phyloP scores from a whole-genome alignment of 2,329 filamentous ascomycete genomes.

The Penicillium sp. region DNA sequence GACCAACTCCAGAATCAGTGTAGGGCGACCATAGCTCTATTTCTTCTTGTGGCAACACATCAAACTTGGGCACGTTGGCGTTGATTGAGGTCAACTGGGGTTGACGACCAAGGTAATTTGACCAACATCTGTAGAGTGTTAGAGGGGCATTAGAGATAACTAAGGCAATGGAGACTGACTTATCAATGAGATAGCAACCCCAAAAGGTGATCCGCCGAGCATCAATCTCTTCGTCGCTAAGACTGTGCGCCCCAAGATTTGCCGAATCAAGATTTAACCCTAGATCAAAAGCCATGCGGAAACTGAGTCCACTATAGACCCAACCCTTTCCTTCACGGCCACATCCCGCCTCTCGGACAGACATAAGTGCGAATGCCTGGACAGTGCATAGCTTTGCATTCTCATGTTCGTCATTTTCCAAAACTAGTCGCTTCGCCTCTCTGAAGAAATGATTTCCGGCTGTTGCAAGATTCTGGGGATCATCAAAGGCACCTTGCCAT shows the following conservation, averaged over 20 bases:
- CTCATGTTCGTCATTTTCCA: slow-evolving; percentile 91
- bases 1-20: slow-evolving; percentile 75
- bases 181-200: slow-evolving; percentile 98
- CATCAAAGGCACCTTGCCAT: slow-evolving; percentile 67
- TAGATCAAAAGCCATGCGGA: slow-evolving; percentile 93
- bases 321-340: slow-evolving; percentile 92
- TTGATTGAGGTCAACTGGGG: slow-evolving; percentile 79
- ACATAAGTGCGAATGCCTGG: slow-evolving; percentile 92
- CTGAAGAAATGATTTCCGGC: slow-evolving; percentile 96
- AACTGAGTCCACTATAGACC: slow-evolving; percentile 98
- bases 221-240: slow-evolving; percentile 82
- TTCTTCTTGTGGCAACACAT: slow-evolving; percentile 88
- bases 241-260: slow-evolving; percentile 60
- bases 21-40: slow-evolving; percentile 83
- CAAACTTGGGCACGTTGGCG: slow-evolving; percentile 82
- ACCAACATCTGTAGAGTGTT: slow-evolving; percentile 68
- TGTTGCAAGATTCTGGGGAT: slow-evolving; percentile 73
- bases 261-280: slow-evolving; percentile 83
- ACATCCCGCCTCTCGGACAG: slow-evolving; percentile 91
- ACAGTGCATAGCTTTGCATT: slow-evolving; percentile 85
- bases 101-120: slow-evolving; percentile 88
- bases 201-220: slow-evolving; percentile 90
- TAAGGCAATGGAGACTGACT: slow-evolving; percentile 50
- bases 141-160: slow-evolving; percentile 6
- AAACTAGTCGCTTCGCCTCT: slow-evolving; percentile 83